These are phyloP conservation scores for Vigna angularis DNA, from an alignment of 306 rosid genomes.

Conservation along the genomic window DNA sequence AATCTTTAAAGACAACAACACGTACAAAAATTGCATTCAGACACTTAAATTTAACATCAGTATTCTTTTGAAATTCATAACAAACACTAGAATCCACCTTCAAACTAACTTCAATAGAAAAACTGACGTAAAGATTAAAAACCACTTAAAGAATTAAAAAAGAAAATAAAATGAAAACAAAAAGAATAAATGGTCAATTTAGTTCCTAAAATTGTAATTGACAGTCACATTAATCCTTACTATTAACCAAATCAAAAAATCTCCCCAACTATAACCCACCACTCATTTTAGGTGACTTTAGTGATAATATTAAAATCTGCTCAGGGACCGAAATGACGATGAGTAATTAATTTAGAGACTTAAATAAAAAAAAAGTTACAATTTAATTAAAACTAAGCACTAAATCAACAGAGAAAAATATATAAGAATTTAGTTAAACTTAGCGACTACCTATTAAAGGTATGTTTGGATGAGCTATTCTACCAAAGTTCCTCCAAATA, in stretches of 20 bases:
- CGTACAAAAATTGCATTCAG: slow-evolving; percentile 10
- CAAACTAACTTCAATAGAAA: neutral
- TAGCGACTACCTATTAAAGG: no score
- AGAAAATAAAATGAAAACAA: neutral
- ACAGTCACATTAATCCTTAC: neutral
- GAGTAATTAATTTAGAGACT: no score
- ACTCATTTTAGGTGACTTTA: neutral
- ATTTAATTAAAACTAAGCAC: no score
- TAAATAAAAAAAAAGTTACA: no score
- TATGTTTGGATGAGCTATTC: no score
- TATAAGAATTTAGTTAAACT: no score
- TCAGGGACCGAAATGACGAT: neutral
- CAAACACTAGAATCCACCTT: slow-evolving; percentile 20
- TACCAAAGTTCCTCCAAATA: no score
- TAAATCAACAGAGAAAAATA: no score
- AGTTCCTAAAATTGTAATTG: neutral
- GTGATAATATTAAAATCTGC: neutral
- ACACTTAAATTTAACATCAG: neutral
- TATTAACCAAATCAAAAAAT: no score
- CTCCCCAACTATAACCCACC: neutral
- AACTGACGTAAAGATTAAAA: slow-evolving; percentile 11
- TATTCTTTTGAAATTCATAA: neutral
- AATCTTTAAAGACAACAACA: slow-evolving; percentile 13
- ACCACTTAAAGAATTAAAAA: neutral
- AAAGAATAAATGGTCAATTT: neutral